A percentile compares a stretch with the other conserved stretches of the same genome.
Evolutionary conservation across 1,284 basidiomycete species (phyloP).

Genomic region (Ganoderma boninense): DNA sequence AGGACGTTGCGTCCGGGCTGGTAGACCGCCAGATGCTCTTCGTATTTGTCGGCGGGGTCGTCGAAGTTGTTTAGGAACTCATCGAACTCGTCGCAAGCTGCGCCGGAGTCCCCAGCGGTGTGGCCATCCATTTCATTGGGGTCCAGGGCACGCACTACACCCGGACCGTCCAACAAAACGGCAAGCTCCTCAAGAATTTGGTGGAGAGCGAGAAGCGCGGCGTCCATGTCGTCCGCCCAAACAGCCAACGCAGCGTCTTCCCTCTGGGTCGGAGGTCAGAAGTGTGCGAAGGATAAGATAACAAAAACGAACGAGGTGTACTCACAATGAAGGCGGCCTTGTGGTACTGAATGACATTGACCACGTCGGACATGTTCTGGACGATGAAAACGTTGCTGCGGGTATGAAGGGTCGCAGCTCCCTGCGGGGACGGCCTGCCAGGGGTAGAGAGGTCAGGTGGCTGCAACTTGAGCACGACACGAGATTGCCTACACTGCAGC

Average conservation of each 20-base stretch:
- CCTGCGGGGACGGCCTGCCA: slow-evolving; percentile 13
- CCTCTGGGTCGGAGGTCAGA: slow-evolving; percentile 8
- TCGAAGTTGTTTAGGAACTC: slow-evolving; percentile 19
- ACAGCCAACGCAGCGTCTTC: slow-evolving; percentile 13
- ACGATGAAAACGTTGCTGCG: slow-evolving; percentile 9
- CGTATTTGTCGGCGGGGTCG: slow-evolving; percentile 1
- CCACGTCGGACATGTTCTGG: slow-evolving; percentile 11
- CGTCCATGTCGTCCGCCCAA: slow-evolving; percentile 6
- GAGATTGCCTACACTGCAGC: slow-evolving; percentile 13
- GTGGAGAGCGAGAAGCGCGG: slow-evolving; percentile 2
- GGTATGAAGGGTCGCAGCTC: background rate
- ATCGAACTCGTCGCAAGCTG: slow-evolving; percentile 9
- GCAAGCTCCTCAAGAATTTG: slow-evolving; percentile 7
- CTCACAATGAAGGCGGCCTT: slow-evolving; percentile 13
- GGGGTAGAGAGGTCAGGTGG: slow-evolving; percentile 4
- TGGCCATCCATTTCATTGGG: background rate
- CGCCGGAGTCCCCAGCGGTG: background rate
- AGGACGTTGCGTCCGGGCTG: background rate
- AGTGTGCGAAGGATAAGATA: background rate
- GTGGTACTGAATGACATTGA: slow-evolving; percentile 15
- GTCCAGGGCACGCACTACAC: background rate
- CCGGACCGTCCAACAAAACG: background rate
- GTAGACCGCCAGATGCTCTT: background rate
- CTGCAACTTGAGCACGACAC: background rate
- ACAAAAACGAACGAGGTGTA: background rate